These are phyloP conservation scores for Boletus sp. DNA, from an alignment of 1,284 basidiomycete genomes.

Conservation along the genomic window DNA sequence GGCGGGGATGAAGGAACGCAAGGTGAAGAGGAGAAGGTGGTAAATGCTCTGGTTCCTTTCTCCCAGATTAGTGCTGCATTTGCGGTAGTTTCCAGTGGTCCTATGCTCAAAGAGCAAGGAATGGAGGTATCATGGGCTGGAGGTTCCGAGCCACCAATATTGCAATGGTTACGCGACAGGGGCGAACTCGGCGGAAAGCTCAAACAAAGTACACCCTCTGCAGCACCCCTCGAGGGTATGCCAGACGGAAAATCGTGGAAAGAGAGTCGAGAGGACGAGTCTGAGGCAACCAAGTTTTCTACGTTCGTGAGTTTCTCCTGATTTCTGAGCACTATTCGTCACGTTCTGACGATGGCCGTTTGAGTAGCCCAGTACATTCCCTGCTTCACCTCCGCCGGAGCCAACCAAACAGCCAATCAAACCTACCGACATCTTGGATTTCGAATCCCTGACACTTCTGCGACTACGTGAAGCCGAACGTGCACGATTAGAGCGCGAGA, in stretches of 20 bases:
- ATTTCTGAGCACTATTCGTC: neutral
- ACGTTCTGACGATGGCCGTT: constrained; percentile 3
- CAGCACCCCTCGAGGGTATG: neutral
- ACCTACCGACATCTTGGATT: constrained; percentile 45
- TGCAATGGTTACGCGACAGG: constrained; percentile 71
- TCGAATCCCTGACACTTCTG: constrained; percentile 78
- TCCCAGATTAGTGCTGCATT: constrained; percentile 70
- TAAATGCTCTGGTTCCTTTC: constrained; percentile 70
- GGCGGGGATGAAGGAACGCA: constrained; percentile 22
- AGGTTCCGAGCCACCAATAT: constrained; percentile 70
- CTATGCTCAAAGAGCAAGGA: constrained; percentile 33
- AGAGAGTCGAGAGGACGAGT: neutral
- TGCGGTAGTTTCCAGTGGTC: constrained; percentile 59
- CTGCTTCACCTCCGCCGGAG: constrained; percentile 20
- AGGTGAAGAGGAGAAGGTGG: constrained; percentile 54
- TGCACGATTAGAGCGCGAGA: constrained; percentile 72
- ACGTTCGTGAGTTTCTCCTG: constrained; percentile 27
- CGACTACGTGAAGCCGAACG: constrained; percentile 77
- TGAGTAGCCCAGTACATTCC: constrained; percentile 24
- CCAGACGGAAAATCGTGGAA: neutral
- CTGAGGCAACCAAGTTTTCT: constrained; percentile 23
- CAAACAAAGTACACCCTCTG: neutral
- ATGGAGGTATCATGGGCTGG: constrained; percentile 66
- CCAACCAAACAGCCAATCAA: constrained; percentile 13
- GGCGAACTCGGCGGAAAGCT: constrained; percentile 49